Percentiles rank a stretch among this genome's conserved stretches.
These are phyloP conservation scores for Streptanthus diversifolius DNA, from an alignment of 345 rosid genomes.

Conservation along the genomic window DNA sequence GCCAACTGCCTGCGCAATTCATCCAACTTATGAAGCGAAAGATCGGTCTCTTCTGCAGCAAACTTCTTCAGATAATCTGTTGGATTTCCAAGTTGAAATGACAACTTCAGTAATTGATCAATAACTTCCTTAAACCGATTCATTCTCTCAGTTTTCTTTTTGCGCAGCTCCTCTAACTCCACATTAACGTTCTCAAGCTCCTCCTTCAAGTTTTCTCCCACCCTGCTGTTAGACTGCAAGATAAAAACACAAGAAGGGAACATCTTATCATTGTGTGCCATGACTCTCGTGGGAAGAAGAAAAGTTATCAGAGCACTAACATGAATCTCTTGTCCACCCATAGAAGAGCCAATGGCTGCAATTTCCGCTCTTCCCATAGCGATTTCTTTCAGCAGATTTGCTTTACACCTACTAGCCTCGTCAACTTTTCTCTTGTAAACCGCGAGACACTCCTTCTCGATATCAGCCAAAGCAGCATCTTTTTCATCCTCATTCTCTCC, in stretches of 20 bases:
- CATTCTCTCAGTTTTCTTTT: constrained; percentile 46
- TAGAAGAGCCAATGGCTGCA: constrained; percentile 43
- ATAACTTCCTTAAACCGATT: constrained; percentile 45
- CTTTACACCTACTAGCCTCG: constrained; percentile 44
- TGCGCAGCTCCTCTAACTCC: constrained; percentile 44
- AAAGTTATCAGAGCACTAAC: constrained; percentile 23
- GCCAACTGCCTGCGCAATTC: constrained; percentile 40
- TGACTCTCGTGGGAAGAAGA: neutral
- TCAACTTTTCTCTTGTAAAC: constrained; percentile 51
- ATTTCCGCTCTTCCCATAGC: constrained; percentile 49
- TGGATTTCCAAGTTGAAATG: constrained; percentile 45
- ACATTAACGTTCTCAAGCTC: constrained; percentile 41
- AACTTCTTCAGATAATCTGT: constrained; percentile 29
- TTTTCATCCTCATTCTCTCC: constrained; percentile 52
- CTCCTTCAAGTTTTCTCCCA: constrained; percentile 47
- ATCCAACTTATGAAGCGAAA: constrained; percentile 52
- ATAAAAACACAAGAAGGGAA: neutral
- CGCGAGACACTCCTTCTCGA: constrained; percentile 51
- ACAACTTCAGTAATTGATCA: constrained; percentile 42
- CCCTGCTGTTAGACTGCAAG: constrained; percentile 35
- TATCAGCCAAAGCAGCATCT: constrained; percentile 45
- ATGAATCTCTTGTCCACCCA: constrained; percentile 44
- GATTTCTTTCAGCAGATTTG: constrained; percentile 42
- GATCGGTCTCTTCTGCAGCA: constrained; percentile 45
- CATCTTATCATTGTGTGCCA: neutral